A percentile compares a stretch with the other conserved stretches of the same genome.
Conservation (phyloP, 164 flowering plant genomes). For the Magnolia kwangsiensis region DNA sequence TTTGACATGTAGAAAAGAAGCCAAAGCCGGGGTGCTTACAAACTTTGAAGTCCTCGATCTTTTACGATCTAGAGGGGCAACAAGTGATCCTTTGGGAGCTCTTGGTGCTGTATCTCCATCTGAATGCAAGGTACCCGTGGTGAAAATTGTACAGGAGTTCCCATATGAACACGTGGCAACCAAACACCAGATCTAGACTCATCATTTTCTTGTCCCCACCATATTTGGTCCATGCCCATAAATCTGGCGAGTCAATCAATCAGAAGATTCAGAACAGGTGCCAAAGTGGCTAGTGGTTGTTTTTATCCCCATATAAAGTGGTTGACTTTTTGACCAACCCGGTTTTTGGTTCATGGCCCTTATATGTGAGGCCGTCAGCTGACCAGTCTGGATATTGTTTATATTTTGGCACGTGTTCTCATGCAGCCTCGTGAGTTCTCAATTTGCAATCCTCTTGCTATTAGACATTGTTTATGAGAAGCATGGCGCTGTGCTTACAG, state of each 20-base stretch:
- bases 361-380: background rate
- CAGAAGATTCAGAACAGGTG: no score
- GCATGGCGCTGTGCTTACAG: background rate
- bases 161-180: background rate
- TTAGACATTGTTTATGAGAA: no score
- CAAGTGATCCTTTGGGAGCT: slow-evolving; percentile 53
- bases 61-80: slow-evolving; percentile 66
- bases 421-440: no score
- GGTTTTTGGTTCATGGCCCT: background rate
- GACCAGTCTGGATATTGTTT: background rate
- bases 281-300: background rate
- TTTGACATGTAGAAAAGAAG: slow-evolving; percentile 30
- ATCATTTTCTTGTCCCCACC: background rate
- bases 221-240: background rate
- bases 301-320: background rate
- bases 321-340: background rate
- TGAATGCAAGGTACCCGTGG: slow-evolving; percentile 54
- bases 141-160: background rate
- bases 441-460: no score
- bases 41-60: slow-evolving; percentile 85
- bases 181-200: background rate
- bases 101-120: slow-evolving; percentile 43
- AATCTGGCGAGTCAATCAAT: no score
- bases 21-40: slow-evolving; percentile 67
- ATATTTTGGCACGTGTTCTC: background rate